These are phyloP conservation scores for Clavulina sp. DNA, from an alignment of 768 basidiomycete species.

Conservation along the genomic window DNA sequence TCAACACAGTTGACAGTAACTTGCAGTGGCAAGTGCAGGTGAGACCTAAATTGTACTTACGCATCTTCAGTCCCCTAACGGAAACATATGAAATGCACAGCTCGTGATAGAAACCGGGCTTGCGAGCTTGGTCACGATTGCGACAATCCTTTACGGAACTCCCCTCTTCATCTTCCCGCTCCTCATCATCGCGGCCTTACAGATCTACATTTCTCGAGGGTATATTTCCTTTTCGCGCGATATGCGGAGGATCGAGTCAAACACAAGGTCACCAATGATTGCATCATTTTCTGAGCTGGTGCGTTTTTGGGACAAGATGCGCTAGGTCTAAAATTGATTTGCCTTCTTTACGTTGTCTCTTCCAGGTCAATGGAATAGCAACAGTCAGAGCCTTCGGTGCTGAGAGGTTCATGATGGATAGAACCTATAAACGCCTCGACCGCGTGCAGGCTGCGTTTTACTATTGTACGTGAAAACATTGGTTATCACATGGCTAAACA, in stretches of 20 bases:
- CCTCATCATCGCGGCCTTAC: slow-evolving; percentile 37
- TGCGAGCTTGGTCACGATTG: slow-evolving; percentile 50
- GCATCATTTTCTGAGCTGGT: slow-evolving; percentile 59
- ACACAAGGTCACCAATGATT: slow-evolving; percentile 68
- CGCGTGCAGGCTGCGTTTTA: slow-evolving; percentile 8
- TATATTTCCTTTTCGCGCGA: slow-evolving; percentile 56
- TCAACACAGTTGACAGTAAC: slow-evolving; percentile 18
- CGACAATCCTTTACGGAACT: slow-evolving; percentile 32
- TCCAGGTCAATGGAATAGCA: slow-evolving; percentile 8
- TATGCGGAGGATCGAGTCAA: slow-evolving; percentile 80
- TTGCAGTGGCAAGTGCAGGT: slow-evolving; percentile 1
- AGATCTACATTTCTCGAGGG: slow-evolving; percentile 36
- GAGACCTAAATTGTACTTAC: background rate
- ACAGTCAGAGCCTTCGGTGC: slow-evolving; percentile 14
- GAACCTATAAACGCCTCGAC: slow-evolving; percentile 3
- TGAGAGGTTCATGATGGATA: slow-evolving; percentile 10
- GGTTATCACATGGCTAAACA: background rate
- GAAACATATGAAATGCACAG: background rate
- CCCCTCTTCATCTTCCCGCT: slow-evolving; percentile 74
- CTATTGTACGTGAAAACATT: background rate
- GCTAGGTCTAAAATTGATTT: too few relatives aligned
- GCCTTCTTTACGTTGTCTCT: slow-evolving; percentile 17
- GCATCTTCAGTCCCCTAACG: background rate
- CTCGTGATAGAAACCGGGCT: slow-evolving; percentile 27
- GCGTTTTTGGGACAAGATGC: too few relatives aligned